Evolutionary conservation across 768 basidiomycete genomes (phyloP), one percentile per base, ranked within the genome.

Genomic region (Daedalea quercina): DNA sequence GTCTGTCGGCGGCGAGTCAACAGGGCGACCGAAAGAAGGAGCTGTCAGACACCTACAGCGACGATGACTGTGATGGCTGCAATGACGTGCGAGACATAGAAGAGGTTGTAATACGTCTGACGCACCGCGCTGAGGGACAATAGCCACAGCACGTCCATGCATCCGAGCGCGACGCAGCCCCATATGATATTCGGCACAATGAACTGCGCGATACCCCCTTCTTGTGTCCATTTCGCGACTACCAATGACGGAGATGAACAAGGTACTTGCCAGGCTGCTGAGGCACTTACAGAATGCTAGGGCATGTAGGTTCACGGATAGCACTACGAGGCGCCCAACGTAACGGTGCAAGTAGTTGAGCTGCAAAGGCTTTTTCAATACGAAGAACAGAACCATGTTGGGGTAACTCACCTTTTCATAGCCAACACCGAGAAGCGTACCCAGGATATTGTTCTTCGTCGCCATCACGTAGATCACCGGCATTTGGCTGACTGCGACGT

Each of bases 401-500:
- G 46, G 25, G 26, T 4, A 0, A 49, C 63, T 47, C 50, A 85
- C 85, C 72, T 80, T 81, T 61, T 85, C 84, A 63, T 90, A 90
- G 31, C 82, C 81, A 48, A 76, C 65, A 11, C 86, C 85, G 20
- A 84, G 59, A 8, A 85, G 58, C 43, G 70, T 63, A 9, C 81
- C 80, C 9, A 85, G 62, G 19, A 83, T 50, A 62, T 79, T 87
- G 65, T 87, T 88, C 73, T 91, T 90, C 45, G 79, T 76, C 9
- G 79, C 81, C 25, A 89, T 72, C 0, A 76, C 74, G 62, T 84
- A 76, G n/a, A 84, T 72, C 48, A 85, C 70, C 0, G 85, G 87
- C 17, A 87, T 57, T 54, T 88, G 86, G 3, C 81, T 76, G n/a
- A 75, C 65, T 12, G 79, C 71, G 4, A 87, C 67, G 70, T 71